Evolutionary conservation across 306 rosid species (phyloP).

Genomic region (Aeschynomene evenia): DNA sequence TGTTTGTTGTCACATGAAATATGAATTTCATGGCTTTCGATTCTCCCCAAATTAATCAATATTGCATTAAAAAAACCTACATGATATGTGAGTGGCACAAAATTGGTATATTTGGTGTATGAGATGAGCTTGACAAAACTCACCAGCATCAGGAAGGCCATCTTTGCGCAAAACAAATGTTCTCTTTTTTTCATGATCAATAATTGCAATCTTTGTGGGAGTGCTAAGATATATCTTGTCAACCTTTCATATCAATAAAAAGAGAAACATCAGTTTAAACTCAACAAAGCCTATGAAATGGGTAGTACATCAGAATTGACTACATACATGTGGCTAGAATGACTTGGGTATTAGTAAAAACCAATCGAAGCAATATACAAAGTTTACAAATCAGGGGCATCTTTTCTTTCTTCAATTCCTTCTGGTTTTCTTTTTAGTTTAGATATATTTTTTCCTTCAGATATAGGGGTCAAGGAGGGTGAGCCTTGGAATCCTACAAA

Average conservation of each 20-base stretch:
- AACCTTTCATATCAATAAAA: slow-evolving; percentile 50
- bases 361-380: background rate
- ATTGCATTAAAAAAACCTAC: background rate
- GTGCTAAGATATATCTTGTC: slow-evolving; percentile 96
- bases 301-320: slow-evolving; percentile 3
- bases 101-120: background rate
- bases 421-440: background rate
- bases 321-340: background rate
- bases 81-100: background rate
- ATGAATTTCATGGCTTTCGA: slow-evolving; percentile 25
- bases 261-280: slow-evolving; percentile 22
- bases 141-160: slow-evolving; percentile 99
- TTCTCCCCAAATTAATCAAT: background rate
- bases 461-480: no score
- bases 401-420: background rate
- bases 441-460: background rate
- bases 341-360: background rate
- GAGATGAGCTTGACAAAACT: slow-evolving; percentile 35
- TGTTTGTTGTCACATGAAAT: slow-evolving; percentile 4
- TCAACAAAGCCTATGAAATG: slow-evolving; percentile 18
- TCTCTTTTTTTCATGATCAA: slow-evolving; percentile 96
- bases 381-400: background rate
- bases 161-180: slow-evolving; percentile 92
- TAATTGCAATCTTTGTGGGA: slow-evolving; percentile 90
- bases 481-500: no score